phyloP scores from a whole-genome alignment of 345 rosid species.

The Melastoma malabathricum region DNA sequence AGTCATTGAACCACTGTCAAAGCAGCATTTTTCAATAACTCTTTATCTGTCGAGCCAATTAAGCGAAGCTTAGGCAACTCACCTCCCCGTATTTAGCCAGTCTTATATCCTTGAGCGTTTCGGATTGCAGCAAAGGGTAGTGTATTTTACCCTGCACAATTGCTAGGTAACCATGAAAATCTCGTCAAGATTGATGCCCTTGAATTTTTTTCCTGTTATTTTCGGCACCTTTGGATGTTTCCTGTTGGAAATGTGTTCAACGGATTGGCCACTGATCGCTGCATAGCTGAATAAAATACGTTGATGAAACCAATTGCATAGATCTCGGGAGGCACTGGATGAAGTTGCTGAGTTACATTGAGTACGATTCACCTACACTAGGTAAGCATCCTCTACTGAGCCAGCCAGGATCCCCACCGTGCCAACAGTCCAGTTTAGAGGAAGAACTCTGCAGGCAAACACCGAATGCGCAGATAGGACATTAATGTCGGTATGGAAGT shows the following conservation, averaged over 20 bases:
- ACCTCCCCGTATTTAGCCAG: slow-evolving; percentile 60
- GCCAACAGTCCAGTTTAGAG: slow-evolving; percentile 69
- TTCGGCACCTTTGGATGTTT: too few species aligned
- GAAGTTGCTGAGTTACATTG: not conserved
- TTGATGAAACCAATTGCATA: not conserved
- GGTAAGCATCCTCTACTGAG: slow-evolving; percentile 48
- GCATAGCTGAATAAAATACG: slow-evolving; percentile 37
- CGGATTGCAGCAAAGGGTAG: slow-evolving; percentile 29
- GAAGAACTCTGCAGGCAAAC: slow-evolving; percentile 45
- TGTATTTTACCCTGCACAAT: slow-evolving; percentile 26
- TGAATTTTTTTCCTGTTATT: too few species aligned
- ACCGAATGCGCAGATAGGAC: not conserved
- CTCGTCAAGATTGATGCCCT: too few species aligned
- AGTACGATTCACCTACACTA: slow-evolving; percentile 21
- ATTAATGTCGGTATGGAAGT: too few species aligned
- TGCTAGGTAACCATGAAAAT: not conserved
- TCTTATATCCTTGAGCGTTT: slow-evolving; percentile 20
- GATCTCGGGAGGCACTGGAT: not conserved
- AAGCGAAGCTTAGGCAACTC: slow-evolving; percentile 2
- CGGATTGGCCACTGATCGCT: slow-evolving; percentile 38
- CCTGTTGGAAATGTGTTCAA: slow-evolving; percentile 7
- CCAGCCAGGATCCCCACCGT: slow-evolving; percentile 61
- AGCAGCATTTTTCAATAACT: slow-evolving; percentile 11
- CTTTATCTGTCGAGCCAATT: too few species aligned
- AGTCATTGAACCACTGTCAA: slow-evolving; percentile 56